Evolutionary conservation across 495 filamentous ascomycete genomes (phyloP), one percentile per base, ranked within the genome.

Genomic region (Penicillium angulare): DNA sequence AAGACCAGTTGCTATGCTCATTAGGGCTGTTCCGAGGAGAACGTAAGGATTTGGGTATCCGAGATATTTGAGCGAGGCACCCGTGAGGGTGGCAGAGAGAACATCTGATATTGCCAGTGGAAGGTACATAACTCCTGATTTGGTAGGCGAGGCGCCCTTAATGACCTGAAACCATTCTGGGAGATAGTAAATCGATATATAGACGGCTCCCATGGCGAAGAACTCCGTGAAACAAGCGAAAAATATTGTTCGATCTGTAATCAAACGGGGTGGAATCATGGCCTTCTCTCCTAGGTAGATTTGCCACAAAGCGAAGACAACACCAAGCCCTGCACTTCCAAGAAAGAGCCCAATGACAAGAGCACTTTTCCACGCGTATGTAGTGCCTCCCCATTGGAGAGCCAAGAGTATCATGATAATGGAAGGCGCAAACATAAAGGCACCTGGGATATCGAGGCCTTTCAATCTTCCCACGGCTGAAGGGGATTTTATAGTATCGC

Each of bases 361-460:
- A 10, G 49, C 51, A 8, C 41, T 45, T 15, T 43, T 35, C 60
- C 60, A 65, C 8, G 53, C 43, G 20, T 49, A 45, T 1, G 23
- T 40, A 1, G 34, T 34, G 0, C 62, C 59, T 40, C 62, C 62
- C 49, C 51, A 61, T 49, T 64, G 57, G 4, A 66, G 33, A 6
- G 63, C 57, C 16, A 66, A 34, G 15, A 67, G 43, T 3, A 64
- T 33, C 62, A 69, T 69, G 20, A 76, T 61, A n/a, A 58, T 48
- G 1, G 65, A 58, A 0, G 72, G 66, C 1, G 65, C 67, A 29
- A 75, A 73, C 7, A 73, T 26, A 16, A 53, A 41, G 43, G 74
- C 73, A 13, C 82, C 82, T 6, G 73, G 38, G 6, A 79, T 54
- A 42, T 85, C 83, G 7, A 55, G 4, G 10, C 21, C 34, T 33